Evolutionary conservation across 2,329 filamentous ascomycete species (phyloP).

Genomic region (Colletotrichum godetiae): DNA sequence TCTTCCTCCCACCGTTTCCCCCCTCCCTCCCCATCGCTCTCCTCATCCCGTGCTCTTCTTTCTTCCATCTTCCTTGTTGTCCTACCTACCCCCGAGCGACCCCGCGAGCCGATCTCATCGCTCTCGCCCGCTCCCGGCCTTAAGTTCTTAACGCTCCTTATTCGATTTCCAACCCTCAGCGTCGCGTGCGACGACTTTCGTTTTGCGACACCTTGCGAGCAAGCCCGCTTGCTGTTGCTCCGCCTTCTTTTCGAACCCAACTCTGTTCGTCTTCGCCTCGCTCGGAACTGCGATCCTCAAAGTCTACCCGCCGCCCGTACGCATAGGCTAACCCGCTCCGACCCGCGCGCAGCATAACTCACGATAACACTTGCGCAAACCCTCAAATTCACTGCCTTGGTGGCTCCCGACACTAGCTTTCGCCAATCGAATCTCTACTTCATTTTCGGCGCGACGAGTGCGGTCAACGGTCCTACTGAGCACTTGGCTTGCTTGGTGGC

Average conservation of each 20-base stretch:
- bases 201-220: conserved; percentile 33
- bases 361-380: conserved; percentile 30
- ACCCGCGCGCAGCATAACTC: conserved; percentile 15
- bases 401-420: neutral
- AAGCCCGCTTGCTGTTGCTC: conserved; percentile 10
- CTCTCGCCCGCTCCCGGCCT: conserved; percentile 8
- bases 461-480: conserved; percentile 8
- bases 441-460: neutral
- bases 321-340: neutral
- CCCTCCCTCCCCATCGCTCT: neutral
- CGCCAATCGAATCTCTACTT: conserved; percentile 2
- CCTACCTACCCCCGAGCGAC: conserved; percentile 24
- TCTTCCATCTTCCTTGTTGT: conserved; percentile 22
- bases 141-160: conserved; percentile 35
- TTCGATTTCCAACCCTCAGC: conserved; percentile 25
- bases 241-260: neutral
- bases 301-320: neutral
- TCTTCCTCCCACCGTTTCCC: neutral
- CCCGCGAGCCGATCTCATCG: conserved; percentile 23
- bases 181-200: conserved; percentile 37
- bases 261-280: conserved; percentile 5
- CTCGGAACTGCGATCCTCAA: conserved; percentile 4
- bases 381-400: neutral
- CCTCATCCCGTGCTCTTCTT: conserved; percentile 10
- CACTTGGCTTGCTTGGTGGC: conserved; percentile 17